Base-by-base conservation (phyloP, 1,284 basidiomycete species). In the Sanguinoderma infundibulare region DNA sequence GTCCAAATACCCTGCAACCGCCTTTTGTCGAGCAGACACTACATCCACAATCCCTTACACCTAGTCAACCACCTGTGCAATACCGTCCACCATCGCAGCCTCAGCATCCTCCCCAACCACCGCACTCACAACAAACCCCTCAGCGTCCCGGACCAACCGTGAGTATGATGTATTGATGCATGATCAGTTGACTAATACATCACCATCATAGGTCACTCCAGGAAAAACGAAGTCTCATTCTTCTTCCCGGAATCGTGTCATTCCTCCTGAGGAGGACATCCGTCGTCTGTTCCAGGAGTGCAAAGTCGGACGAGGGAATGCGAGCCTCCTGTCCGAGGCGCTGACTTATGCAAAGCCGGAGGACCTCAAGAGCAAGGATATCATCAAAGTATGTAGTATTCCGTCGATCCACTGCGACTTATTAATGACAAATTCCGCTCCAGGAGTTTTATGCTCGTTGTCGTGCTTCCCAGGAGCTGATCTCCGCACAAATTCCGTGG, bases 361-460 rank as follows among this genome's bases (percentile, higher is more conserved):
- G 58, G 85, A 90, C 53, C 72, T 92, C 62, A 82, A 79, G 62
- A 78, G 75, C 67, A 83, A 77, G 57, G 78, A 82, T 26, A 78
- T 93, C 47, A 90, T 92, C 70, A 81, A 81, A 72, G 91, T 89
- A 44, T 14, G 82, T 32, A 32, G 28, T 28, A 6, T n/a, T n/a
- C 7, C 17, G 26, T 49, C 26, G n/a, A 32, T 30, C 15, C 28
- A 34, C 35, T 32, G 24, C 71, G 49, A 20, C 20, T 10, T n/a
- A 34, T 34, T 50, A 51, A 34, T 14, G 22, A 14, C 35, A 35
- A 14, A 17, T 6, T 32, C n/a, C 32, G 20, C 22, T 24, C 17
- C 65, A 92, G 90, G 91, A 93, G 75, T 93, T 92, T 70, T 83
- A 88, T 63, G 67, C 74, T 14, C 90, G 92, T 70, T 92, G 90